Evolutionary conservation across 2,329 filamentous ascomycete species (phyloP).

Genomic region (Ambrosiella xylebori): DNA sequence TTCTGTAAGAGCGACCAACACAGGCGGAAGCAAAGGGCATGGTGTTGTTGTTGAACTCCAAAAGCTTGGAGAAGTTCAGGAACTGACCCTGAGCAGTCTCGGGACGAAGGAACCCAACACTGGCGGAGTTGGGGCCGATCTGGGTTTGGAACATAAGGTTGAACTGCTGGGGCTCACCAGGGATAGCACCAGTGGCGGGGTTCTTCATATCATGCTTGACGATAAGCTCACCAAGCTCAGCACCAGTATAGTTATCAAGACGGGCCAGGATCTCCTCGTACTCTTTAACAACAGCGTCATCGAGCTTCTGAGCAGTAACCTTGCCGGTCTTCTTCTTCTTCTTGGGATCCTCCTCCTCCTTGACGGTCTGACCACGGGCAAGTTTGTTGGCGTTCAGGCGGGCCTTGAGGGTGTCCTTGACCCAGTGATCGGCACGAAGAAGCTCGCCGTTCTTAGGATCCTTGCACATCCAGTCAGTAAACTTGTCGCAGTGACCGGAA

Average conservation of each 20-base stretch:
- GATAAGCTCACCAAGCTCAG: slow-evolving; percentile 74
- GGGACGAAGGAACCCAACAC: slow-evolving; percentile 70
- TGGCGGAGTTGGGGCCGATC: slow-evolving; percentile 81
- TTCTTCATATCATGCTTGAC: slow-evolving; percentile 80
- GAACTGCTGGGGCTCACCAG: slow-evolving; percentile 72
- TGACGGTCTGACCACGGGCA: slow-evolving; percentile 67
- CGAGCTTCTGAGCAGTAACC: slow-evolving; percentile 63
- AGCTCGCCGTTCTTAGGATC: slow-evolving; percentile 96
- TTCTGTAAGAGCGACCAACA: slow-evolving; percentile 94
- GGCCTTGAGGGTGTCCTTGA: slow-evolving; percentile 81
- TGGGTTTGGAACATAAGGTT: slow-evolving; percentile 98
- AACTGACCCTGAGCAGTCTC: slow-evolving; percentile 98
- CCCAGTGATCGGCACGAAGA: slow-evolving; percentile 86
- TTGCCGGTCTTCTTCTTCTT: slow-evolving; percentile 78
- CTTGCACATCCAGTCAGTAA: slow-evolving; percentile 98
- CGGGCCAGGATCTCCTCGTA: slow-evolving; percentile 81
- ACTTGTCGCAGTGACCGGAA: slow-evolving; percentile 91
- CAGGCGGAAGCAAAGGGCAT: slow-evolving; percentile 97
- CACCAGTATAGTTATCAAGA: slow-evolving; percentile 89
- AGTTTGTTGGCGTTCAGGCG: slow-evolving; percentile 82
- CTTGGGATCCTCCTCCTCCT: slow-evolving; percentile 55
- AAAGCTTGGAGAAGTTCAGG: slow-evolving; percentile 86
- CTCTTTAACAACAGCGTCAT: slow-evolving; percentile 71
- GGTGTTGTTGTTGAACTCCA: slow-evolving; percentile 85
- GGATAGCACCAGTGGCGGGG: slow-evolving; percentile 58